Evolutionary conservation across 345 rosid species (phyloP), one percentile per base, ranked within the genome.

Genomic region (Reutealis trisperma): DNA sequence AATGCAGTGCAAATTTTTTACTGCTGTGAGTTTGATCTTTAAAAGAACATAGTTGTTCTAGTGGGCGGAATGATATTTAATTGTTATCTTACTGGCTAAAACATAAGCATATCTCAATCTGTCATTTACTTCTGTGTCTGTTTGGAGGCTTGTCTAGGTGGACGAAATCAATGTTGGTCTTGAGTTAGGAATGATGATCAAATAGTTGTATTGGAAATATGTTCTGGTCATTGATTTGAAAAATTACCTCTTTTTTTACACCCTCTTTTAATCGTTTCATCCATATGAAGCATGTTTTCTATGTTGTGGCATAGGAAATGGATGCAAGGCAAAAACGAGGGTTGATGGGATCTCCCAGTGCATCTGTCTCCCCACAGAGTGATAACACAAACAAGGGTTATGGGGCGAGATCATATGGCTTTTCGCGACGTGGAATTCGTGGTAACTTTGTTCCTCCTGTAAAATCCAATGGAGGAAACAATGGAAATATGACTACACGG

Each of bases 371-470:
- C 77, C 93, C 91, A 6, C 92, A 88, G 79, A 80, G 80, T 83
- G 97, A 93, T 62, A 74, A 62, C 82, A 83, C 75, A 70, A 73
- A 76, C 83, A 87, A 86, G 85, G 88, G 90, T 41, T 88, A 86
- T 80, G 90, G 94, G 75, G 82, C 75, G 70, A 90, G 90, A 80
- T 80, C 92, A 0, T 80, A 90, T 63, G 93, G 98, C 67, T 71
- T 80, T 80, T 67, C 85, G 78, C 87, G 96, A 70, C 90, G 93
- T 60, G 97, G 97, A 66, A 74, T 83, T 75, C 93, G 95, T 64
- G 94, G 97, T 62, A 93, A 83, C 83, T 96, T 96, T 85, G 85
- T 96, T 75, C 97, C 99, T 60, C 97, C 97, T 19, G 88, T 93
- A 84, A 93, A 77, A 87, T 82, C 94, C 25, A 90, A 89, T 79